Base-by-base conservation (phyloP, 768 basidiomycete species). In the Suillus discolor region DNA sequence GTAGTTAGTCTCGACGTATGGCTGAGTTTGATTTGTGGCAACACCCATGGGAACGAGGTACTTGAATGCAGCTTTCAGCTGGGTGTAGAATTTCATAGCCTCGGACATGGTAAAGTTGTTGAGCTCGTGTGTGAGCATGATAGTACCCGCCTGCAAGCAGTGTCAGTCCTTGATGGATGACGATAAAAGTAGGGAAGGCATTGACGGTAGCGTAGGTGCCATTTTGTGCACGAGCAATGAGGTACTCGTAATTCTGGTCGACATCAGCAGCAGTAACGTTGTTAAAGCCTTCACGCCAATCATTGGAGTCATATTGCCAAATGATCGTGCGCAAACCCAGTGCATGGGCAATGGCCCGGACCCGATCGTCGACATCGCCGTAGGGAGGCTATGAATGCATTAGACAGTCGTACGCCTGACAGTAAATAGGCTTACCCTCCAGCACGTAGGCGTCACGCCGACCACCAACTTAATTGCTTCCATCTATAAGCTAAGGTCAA, bases 321-420 rank as follows among this genome's bases (percentile, higher is more conserved):
- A 94, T 80, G 72, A 94, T 82, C 3, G 91, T 91, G 15, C 83
- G 84, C 18, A 94, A 78, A 44, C 87, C 87, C 68, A 94, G 85
- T 11, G 82, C 87, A 28, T 86, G 73, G 3, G 89, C 86, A 64
- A 94, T 89, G 42, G 85, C 80, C 41, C 93, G 86, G 51, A 94
- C 86, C 61, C 93, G 90, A 75, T 90, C 88, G 51, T 94, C 93
- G 23, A 89, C 79, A 65, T 90, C 88, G 55, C 88, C 89, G 67
- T 79, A 89, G 1, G 89, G 88, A 41, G 89, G 87, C 85, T 86
- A 65, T 23, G 44, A 34, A 3, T 38, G 3, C 34, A 31, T 45
- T 13, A 45, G n/a, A 4, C 47, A 68, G 39, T 53, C 20, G 31
- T 15, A n/a, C 23, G 31, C 57, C 31, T n/a, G 64, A 28, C 25